Conservation (phyloP, 805 yeast species). For the Candida fluviatilis region DNA sequence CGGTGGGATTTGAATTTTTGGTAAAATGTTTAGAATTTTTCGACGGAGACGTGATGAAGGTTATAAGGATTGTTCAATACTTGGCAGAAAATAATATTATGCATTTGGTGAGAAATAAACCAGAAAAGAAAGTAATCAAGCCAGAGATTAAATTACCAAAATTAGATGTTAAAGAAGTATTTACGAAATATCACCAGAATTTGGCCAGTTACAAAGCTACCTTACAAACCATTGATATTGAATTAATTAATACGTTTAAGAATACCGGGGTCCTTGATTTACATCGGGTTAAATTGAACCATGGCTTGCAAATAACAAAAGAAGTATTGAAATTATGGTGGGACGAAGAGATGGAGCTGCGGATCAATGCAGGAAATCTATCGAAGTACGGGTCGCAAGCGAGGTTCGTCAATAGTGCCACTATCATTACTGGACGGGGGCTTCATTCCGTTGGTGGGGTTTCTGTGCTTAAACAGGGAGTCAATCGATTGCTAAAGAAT, state of each 20-base stretch:
- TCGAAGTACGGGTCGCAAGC: conserved; percentile 32
- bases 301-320: conserved; percentile 40
- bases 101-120: background rate
- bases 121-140: background rate
- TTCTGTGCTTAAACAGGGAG: conserved; percentile 43
- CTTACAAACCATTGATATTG: background rate
- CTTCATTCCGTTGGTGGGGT: conserved; percentile 59
- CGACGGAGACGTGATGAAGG: conserved; percentile 39
- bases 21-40: conserved; percentile 36
- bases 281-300: conserved; percentile 48
- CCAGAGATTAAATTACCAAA: conserved; percentile 2
- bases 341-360: conserved; percentile 44
- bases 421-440: conserved; percentile 66
- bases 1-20: conserved; percentile 25
- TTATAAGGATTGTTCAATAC: conserved; percentile 11
- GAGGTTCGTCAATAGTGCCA: conserved; percentile 38
- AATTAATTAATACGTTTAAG: conserved; percentile 1
- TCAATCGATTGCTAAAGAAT: conserved; percentile 34
- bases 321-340: conserved; percentile 55
- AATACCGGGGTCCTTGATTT: conserved; percentile 42
- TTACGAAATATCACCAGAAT: background rate
- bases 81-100: conserved; percentile 1
- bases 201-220: background rate
- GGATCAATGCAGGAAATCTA: conserved; percentile 39
- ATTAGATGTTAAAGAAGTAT: conserved; percentile 1